Conservation (phyloP, 805 yeast genomes). For the Yarrowia sp. region DNA sequence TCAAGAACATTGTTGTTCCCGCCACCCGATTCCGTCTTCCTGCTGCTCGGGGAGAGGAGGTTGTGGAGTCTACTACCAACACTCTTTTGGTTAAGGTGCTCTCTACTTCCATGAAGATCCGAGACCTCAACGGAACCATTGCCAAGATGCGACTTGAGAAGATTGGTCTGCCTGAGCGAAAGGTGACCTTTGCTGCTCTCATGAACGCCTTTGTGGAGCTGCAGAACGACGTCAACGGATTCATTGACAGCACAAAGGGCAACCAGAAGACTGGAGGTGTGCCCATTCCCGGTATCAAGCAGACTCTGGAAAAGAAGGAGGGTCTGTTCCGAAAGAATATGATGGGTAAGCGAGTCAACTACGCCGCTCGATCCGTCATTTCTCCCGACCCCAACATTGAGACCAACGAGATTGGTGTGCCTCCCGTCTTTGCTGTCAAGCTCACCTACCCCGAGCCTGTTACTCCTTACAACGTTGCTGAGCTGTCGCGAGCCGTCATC, state of each 20-base stretch:
- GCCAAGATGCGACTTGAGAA: constrained; percentile 57
- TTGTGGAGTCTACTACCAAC: constrained; percentile 92
- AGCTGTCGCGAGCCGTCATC: constrained; percentile 87
- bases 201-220: constrained; percentile 95
- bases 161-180: constrained; percentile 61
- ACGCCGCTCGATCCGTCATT: constrained; percentile 98
- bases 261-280: constrained; percentile 61
- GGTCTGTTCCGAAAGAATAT: constrained; percentile 97
- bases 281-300: constrained; percentile 94
- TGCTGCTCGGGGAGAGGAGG: constrained; percentile 93
- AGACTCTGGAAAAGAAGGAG: constrained; percentile 96
- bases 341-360: constrained; percentile 99
- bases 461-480: constrained; percentile 84
- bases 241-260: constrained; percentile 86
- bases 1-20: constrained; percentile 86
- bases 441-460: constrained; percentile 98
- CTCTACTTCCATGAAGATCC: constrained; percentile 72
- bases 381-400: constrained; percentile 98
- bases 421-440: constrained; percentile 95
- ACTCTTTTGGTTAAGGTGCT: constrained; percentile 78
- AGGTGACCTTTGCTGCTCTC: constrained; percentile 74
- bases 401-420: constrained; percentile 97
- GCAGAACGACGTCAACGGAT: constrained; percentile 92
- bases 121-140: constrained; percentile 86
- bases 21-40: constrained; percentile 96